Conservation (phyloP, 2,329 filamentous ascomycete genomes). For the Claviceps monticola region DNA sequence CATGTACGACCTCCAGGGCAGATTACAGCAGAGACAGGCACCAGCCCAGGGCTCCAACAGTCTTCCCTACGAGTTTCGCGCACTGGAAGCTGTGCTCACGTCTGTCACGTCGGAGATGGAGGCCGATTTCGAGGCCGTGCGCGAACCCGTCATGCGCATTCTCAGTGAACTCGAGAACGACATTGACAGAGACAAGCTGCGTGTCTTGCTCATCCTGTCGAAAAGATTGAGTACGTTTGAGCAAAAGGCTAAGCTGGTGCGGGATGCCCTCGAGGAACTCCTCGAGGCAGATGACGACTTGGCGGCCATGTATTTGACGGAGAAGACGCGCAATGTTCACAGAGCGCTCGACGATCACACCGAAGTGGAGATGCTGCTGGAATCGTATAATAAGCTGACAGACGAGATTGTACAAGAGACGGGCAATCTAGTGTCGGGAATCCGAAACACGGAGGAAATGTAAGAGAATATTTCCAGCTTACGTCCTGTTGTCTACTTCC, state of each 20-base stretch:
- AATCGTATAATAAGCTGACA: conserved; percentile 94
- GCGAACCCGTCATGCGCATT: conserved; percentile 81
- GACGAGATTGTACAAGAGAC: conserved; percentile 96
- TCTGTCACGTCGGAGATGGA: conserved; percentile 86
- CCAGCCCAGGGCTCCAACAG: conserved; percentile 37
- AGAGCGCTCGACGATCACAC: conserved; percentile 79
- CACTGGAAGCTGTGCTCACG: conserved; percentile 86
- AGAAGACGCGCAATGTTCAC: conserved; percentile 61
- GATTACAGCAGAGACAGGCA: conserved; percentile 81
- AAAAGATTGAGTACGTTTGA: conserved; percentile 96
- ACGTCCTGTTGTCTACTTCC: not conserved
- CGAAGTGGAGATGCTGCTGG: conserved; percentile 90
- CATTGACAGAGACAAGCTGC: conserved; percentile 86
- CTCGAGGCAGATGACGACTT: conserved; percentile 94
- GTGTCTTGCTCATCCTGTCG: conserved; percentile 80
- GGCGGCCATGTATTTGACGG: conserved; percentile 86
- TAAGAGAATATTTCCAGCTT: conserved; percentile 34
- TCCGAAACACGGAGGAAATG: conserved; percentile 98
- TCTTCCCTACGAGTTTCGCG: conserved; percentile 89
- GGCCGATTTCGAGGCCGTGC: conserved; percentile 85
- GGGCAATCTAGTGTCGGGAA: conserved; percentile 82
- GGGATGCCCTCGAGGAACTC: conserved; percentile 88
- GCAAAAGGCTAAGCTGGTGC: conserved; percentile 86
- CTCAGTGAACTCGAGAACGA: conserved; percentile 88
- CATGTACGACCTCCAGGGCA: conserved; percentile 93